Conservation (phyloP, 169 alveolate species). For the Fabrea salina region DNA sequence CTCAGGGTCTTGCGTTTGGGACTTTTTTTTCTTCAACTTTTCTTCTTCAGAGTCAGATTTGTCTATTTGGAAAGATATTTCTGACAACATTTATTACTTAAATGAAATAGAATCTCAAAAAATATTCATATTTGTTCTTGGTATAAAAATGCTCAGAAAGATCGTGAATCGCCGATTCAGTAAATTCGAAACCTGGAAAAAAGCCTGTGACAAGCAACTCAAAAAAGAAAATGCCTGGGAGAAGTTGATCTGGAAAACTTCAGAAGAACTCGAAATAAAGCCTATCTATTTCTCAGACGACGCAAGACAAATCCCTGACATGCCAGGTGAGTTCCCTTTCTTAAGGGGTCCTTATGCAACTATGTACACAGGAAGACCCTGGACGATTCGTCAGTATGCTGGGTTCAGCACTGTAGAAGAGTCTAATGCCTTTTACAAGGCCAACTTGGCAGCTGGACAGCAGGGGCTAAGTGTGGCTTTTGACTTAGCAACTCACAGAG, state of each 20-base stretch:
- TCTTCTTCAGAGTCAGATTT: too few species aligned
- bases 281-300: slow-evolving; percentile 54
- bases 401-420: slow-evolving; percentile 67
- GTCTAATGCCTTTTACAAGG: slow-evolving; percentile 52
- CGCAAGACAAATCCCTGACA: slow-evolving; percentile 3
- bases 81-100: too few species aligned
- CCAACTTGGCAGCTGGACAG: slow-evolving; percentile 55
- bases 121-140: too few species aligned
- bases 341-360: slow-evolving; percentile 63
- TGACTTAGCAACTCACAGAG: slow-evolving; percentile 64
- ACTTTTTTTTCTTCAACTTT: too few species aligned
- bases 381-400: slow-evolving; percentile 67
- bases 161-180: background rate
- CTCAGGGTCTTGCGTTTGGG: slow-evolving; percentile 18
- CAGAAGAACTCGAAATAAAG: slow-evolving; percentile 41
- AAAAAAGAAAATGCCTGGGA: slow-evolving; percentile 38
- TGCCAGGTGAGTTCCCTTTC: slow-evolving; percentile 54
- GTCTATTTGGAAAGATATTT: too few species aligned
- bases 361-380: slow-evolving; percentile 59
- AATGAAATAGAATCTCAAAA: too few species aligned
- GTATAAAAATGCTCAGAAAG: slow-evolving; percentile 7
- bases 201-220: slow-evolving; percentile 40
- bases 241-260: slow-evolving; percentile 36
- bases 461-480: slow-evolving; percentile 63
- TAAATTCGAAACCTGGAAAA: slow-evolving; percentile 36